Base-by-base conservation (phyloP, 2,329 filamentous ascomycete genomes). In the Epichloe sylvatica region DNA sequence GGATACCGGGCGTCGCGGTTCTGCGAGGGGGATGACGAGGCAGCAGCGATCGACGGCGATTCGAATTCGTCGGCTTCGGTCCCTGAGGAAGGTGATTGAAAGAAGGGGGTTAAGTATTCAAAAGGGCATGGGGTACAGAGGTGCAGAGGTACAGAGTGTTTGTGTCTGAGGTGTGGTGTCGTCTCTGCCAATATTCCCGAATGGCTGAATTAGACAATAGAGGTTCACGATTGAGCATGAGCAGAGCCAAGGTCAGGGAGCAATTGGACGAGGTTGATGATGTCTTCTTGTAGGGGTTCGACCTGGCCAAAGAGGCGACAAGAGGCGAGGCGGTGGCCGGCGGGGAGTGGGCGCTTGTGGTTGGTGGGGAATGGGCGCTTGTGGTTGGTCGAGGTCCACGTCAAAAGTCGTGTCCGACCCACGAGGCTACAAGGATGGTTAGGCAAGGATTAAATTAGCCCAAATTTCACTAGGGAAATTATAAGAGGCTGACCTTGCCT, bases 1-100 rank as follows among this genome's bases (percentile, higher is more conserved):
- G 45, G 54, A 49, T 52, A 45, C 49, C 50, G 48, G 50, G 52
- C 50, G 53, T 51, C 46, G 47, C 53, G 53, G 50, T 52, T 34
- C n/a, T 33, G 47, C 35, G 41, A 34, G 40, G 13, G 12, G 15
- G 19, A 17, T 37, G 7, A 37, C 37, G 13, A 30, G 19, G 19
- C 33, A 48, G 25, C 46, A 34, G 47, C 34, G 39, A 38, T 41
- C 34, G 15, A 35, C 25, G 8, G 23, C 30, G 30, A 11, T 4
- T 30, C 8, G 30, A 30, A 30, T 11, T 30, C 4, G 30, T 25
- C 42, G 23, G 23, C 25, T 33, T 25, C 21, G 42, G 25, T 46
- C 35, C 36, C 15, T 15, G 36, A 33, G 33, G 6, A 25, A 30
- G 35, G 6, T 34, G 46, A 46, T 38, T 42, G 34, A 30, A 19